Evolutionary conservation across 192 early-diverging fungal species (phyloP).

Genomic region (Backusella macrospora): DNA sequence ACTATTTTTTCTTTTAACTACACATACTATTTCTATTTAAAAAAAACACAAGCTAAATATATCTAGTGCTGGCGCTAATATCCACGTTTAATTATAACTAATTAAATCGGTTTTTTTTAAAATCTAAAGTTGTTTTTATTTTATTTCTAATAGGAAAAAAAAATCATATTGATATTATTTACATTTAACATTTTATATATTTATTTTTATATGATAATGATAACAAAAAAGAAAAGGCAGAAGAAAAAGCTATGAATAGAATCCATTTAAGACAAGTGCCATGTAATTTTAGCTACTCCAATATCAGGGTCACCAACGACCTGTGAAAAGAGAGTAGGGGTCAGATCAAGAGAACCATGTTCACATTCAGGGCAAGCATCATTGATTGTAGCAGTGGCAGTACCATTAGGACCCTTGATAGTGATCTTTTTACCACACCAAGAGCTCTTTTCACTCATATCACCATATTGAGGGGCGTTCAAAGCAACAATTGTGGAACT

Average conservation of each 20-base stretch:
- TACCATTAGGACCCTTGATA: slow-evolving; percentile 41
- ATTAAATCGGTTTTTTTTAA: background rate
- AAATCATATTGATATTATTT: slow-evolving; percentile 6
- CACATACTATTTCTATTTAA: background rate
- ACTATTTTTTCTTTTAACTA: background rate
- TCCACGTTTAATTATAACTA: background rate
- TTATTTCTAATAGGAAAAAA: background rate
- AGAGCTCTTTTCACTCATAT: slow-evolving; percentile 25
- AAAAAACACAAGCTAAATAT: background rate
- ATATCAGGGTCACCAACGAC: slow-evolving; percentile 46
- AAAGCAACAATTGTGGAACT: slow-evolving; percentile 24
- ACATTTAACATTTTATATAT: background rate
- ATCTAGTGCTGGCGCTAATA: background rate
- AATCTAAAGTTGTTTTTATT: background rate
- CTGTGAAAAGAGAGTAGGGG: slow-evolving; percentile 53
- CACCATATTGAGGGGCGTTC: slow-evolving; percentile 33
- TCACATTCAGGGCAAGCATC: slow-evolving; percentile 58
- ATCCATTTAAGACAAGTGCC: slow-evolving; percentile 47
- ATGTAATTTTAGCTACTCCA: slow-evolving; percentile 54
- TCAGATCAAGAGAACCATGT: slow-evolving; percentile 54
- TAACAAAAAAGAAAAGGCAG: background rate
- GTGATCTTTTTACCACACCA: slow-evolving; percentile 33
- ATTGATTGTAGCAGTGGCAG: slow-evolving; percentile 51
- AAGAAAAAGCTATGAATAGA: background rate
- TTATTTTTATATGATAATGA: slow-evolving; percentile 3